Conservation (phyloP, 179 eudicot genomes). For the Beta lomatogona region DNA sequence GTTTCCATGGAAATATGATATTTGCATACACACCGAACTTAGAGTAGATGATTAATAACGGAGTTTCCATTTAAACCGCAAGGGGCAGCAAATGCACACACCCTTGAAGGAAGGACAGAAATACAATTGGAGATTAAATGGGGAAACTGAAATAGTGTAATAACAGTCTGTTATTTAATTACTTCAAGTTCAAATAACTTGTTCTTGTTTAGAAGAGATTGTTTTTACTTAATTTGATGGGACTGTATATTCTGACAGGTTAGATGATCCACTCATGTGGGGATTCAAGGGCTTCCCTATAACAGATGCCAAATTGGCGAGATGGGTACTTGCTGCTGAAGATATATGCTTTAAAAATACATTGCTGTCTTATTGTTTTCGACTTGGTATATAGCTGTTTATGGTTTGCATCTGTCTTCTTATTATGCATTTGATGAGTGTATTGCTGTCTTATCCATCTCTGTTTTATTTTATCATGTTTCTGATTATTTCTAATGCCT, state of each 20-base stretch:
- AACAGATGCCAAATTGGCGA: slow-evolving; percentile 58
- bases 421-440: slow-evolving; percentile 16
- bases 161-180: not conserved
- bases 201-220: not conserved
- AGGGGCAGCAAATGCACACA: too few species aligned
- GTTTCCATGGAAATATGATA: too few species aligned
- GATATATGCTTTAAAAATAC: slow-evolving; percentile 89
- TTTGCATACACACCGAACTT: too few species aligned
- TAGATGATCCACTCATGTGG: slow-evolving; percentile 98
- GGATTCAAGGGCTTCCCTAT: slow-evolving; percentile 86
- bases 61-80: too few species aligned
- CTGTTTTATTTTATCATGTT: not conserved
- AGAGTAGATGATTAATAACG: too few species aligned
- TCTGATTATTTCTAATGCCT: not conserved
- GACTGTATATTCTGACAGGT: slow-evolving; percentile 45
- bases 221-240: not conserved
- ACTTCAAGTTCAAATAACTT: not conserved
- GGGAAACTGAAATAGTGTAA: not conserved
- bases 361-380: slow-evolving; percentile 69
- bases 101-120: too few species aligned
- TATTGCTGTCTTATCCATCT: slow-evolving; percentile 7
- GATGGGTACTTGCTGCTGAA: slow-evolving; percentile 96
- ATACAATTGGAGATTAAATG: not conserved
- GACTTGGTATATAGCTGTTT: slow-evolving; percentile 63
- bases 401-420: slow-evolving; percentile 12